A percentile compares a stretch with the other conserved stretches of the same genome.
Evolutionary conservation across 495 filamentous ascomycete species (phyloP).

Genomic region (Lepraria neglecta): DNA sequence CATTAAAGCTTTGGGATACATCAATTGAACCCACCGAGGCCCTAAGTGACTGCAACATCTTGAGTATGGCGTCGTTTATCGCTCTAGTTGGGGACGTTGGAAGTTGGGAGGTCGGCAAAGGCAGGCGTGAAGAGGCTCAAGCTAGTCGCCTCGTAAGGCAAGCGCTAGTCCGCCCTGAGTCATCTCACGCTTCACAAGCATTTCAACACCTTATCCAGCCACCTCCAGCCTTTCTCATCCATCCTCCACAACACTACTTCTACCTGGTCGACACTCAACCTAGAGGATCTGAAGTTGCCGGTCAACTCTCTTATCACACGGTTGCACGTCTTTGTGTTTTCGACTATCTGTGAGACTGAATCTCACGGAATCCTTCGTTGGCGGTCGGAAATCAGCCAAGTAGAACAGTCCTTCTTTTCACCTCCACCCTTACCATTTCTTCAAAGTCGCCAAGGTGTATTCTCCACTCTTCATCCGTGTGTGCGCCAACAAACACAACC

Average conservation of each 20-base stretch:
- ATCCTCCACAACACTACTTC: slow-evolving; percentile 16
- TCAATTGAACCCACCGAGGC: slow-evolving; percentile 50
- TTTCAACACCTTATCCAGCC: slow-evolving; percentile 1
- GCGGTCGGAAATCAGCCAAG: slow-evolving; percentile 27
- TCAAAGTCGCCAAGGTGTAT: slow-evolving; percentile 53
- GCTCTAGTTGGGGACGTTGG: background rate
- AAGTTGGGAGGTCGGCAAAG: background rate
- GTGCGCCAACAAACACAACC: slow-evolving; percentile 44
- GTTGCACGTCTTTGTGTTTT: slow-evolving; percentile 22
- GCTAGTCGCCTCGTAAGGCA: background rate
- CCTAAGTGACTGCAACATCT: slow-evolving; percentile 44
- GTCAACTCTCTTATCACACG: slow-evolving; percentile 19
- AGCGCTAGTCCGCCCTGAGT: slow-evolving; percentile 9
- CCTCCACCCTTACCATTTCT: background rate
- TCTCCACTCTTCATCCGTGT: slow-evolving; percentile 56
- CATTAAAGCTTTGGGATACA: slow-evolving; percentile 19
- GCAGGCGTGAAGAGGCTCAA: slow-evolving; percentile 8
- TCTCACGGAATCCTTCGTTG: slow-evolving; percentile 37
- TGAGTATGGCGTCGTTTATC: slow-evolving; percentile 36
- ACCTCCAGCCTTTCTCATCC: slow-evolving; percentile 7
- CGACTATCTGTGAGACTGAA: slow-evolving; percentile 32
- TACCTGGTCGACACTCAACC: slow-evolving; percentile 24
- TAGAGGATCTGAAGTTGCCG: slow-evolving; percentile 24
- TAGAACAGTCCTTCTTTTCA: slow-evolving; percentile 12
- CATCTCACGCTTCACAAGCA: background rate